Evolutionary conservation across 306 rosid genomes (phyloP).

Genomic region (Rubus idaeus): DNA sequence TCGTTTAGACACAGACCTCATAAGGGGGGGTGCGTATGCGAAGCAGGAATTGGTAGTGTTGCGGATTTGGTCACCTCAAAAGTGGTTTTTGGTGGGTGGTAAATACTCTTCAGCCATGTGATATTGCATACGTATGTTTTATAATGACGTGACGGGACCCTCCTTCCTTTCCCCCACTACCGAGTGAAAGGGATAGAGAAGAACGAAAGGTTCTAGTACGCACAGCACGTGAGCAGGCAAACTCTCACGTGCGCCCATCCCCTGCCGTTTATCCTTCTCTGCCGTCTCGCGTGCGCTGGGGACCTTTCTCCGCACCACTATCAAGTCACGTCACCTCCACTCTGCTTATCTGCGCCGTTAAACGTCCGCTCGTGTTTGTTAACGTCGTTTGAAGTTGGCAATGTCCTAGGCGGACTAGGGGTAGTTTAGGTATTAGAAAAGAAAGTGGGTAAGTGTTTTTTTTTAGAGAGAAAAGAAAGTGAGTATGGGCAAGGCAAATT

Average conservation of each 20-base stretch:
- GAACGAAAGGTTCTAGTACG: not conserved
- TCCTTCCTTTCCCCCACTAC: not conserved
- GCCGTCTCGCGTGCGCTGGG: slow-evolving; percentile 72
- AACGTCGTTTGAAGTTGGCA: not conserved
- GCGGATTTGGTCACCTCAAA: slow-evolving; percentile 5
- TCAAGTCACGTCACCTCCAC: not conserved
- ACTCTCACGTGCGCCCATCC: slow-evolving; percentile 55
- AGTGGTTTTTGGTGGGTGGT: slow-evolving; percentile 13
- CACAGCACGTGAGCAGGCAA: slow-evolving; percentile 52
- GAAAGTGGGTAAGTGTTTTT: no score
- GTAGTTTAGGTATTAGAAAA: no score
- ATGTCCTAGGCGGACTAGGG: no score
- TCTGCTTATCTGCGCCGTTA: not conserved
- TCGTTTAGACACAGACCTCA: not conserved
- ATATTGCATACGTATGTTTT: slow-evolving; percentile 24
- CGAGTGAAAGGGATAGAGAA: slow-evolving; percentile 1
- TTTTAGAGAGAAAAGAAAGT: not conserved
- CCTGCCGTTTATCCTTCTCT: slow-evolving; percentile 38
- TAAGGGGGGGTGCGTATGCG: no score
- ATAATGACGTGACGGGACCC: slow-evolving; percentile 41
- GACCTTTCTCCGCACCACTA: slow-evolving; percentile 23
- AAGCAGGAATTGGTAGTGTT: no score
- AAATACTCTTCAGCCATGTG: slow-evolving; percentile 24
- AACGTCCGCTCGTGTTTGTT: not conserved
- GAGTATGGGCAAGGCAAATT: not conserved